Base-by-base conservation (phyloP, 345 rosid species). In the Noccaea bulbosa region DNA sequence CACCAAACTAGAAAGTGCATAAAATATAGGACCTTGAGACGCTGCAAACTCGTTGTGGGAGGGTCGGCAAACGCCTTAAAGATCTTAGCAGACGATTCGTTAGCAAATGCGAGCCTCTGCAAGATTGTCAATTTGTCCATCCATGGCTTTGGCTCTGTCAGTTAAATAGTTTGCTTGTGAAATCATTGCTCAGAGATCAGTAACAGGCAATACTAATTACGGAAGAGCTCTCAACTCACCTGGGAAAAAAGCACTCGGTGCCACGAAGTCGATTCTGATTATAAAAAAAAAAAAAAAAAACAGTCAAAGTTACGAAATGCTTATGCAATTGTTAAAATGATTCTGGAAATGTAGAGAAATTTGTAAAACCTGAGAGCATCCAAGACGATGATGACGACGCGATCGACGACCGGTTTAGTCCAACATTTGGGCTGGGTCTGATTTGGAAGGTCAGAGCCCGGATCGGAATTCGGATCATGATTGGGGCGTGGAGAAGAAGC, bases 1-100 rank as follows among this genome's bases (percentile, higher is more conserved):
- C 54, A 74, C 8, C 33, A 38, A 57, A 27, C 30, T 4, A 12
- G 34, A 14, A 24, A 8, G 1, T 33, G 3, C 10, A 11, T 11
- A 30, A 11, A 30, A 10, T 2, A 35, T 16, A 10, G 9, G 37
- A 90, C 96, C 91, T 91, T 93, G 74, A 93, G 79, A 58, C 98
- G 88, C 73, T 91, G 98, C 71, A 91, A 82, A 75, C 95, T 93
- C 6, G 98, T 93, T 1, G 98, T 93, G 17, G 98, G 97, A 66
- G 98, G 98, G 72, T 93, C 96, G n/a, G 97, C 95, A 71, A 91
- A 84, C 48, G 97, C 97, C 78, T 89, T 91, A 79, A 91, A 93
- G 53, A 93, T 86, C 80, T 77, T 88, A 41, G 96, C 87, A 35
- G 96, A 82, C 1, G 92, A 82, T 14, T 86, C 78, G 50, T 85